Conservation (phyloP, 495 filamentous ascomycete species). For the Aspergillus diversus region DNA sequence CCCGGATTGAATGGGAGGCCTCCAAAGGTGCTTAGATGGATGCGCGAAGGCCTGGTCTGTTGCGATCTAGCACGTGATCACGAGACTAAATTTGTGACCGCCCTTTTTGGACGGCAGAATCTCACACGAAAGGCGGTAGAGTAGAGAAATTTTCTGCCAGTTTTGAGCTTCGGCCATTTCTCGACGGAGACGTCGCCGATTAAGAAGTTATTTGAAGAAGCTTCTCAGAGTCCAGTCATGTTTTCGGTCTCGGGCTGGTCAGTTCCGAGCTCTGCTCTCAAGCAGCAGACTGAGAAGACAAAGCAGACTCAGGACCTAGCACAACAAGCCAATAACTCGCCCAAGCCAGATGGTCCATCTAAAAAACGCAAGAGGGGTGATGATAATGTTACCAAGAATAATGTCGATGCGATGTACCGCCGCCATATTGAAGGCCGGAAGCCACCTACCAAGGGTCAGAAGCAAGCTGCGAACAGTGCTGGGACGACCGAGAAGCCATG, state of each 20-base stretch:
- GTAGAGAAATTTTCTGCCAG: constrained; percentile 24
- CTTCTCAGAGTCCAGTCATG: constrained; percentile 56
- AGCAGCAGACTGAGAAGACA: constrained; percentile 62
- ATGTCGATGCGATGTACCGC: constrained; percentile 77
- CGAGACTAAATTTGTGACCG: constrained; percentile 25
- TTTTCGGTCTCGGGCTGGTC: constrained; percentile 94
- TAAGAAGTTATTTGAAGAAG: background rate
- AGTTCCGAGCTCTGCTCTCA: constrained; percentile 68
- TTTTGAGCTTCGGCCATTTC: background rate
- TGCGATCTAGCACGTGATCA: too few species aligned
- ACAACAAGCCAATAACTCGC: constrained; percentile 33
- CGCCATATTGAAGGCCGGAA: constrained; percentile 73
- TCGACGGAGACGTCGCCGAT: background rate
- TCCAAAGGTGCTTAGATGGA: too few species aligned
- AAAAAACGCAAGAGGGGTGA: constrained; percentile 61
- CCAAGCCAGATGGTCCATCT: constrained; percentile 37
- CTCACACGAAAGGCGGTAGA: constrained; percentile 6
- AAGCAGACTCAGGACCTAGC: constrained; percentile 29
- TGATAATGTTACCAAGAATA: constrained; percentile 63
- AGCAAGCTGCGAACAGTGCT: constrained; percentile 21
- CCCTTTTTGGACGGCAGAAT: constrained; percentile 47
- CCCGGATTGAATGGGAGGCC: too few species aligned
- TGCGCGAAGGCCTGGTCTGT: too few species aligned
- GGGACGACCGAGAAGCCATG: constrained; percentile 49
- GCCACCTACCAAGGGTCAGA: constrained; percentile 22